Conservation (phyloP, 768 basidiomycete genomes). For the Udeniomyces megalosporus region DNA sequence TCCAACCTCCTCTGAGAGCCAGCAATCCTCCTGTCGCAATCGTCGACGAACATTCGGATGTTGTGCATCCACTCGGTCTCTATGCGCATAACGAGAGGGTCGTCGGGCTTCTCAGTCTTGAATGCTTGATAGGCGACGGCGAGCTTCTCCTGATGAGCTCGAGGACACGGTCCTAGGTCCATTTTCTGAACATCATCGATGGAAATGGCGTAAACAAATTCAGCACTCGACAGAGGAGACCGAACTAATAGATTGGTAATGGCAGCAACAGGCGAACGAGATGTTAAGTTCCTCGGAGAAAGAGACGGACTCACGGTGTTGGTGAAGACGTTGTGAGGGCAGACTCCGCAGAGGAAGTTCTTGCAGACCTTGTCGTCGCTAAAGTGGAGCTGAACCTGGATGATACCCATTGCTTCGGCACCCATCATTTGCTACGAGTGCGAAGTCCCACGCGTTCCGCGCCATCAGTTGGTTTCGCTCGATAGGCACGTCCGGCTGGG, state of each 20-base stretch:
- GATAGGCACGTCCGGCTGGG: too few species aligned
- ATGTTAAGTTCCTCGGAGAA: neutral
- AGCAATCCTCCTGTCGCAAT: constrained; percentile 90
- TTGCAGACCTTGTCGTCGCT: constrained; percentile 98
- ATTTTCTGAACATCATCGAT: constrained; percentile 72
- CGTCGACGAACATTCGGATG: constrained; percentile 91
- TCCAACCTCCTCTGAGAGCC: constrained; percentile 86
- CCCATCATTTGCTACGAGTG: constrained; percentile 99
- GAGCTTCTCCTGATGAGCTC: constrained; percentile 84
- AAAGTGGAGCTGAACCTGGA: constrained; percentile 66
- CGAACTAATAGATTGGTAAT: neutral
- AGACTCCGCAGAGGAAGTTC: constrained; percentile 96
- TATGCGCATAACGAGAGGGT: constrained; percentile 70
- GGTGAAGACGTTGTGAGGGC: constrained; percentile 91
- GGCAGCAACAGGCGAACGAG: neutral
- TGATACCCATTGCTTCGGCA: constrained; percentile 96
- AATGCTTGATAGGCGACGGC: constrained; percentile 61
- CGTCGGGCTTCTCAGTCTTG: constrained; percentile 39
- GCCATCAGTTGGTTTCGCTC: too few species aligned
- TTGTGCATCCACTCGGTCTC: constrained; percentile 92
- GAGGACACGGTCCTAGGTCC: constrained; percentile 95
- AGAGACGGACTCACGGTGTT: constrained; percentile 60
- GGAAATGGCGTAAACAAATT: too few species aligned
- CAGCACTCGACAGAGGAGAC: neutral
- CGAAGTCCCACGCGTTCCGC: too few species aligned